Evolutionary conservation across 2,329 filamentous ascomycete species (phyloP).

Genomic region (Neophaeococcomyces mojaviensis): DNA sequence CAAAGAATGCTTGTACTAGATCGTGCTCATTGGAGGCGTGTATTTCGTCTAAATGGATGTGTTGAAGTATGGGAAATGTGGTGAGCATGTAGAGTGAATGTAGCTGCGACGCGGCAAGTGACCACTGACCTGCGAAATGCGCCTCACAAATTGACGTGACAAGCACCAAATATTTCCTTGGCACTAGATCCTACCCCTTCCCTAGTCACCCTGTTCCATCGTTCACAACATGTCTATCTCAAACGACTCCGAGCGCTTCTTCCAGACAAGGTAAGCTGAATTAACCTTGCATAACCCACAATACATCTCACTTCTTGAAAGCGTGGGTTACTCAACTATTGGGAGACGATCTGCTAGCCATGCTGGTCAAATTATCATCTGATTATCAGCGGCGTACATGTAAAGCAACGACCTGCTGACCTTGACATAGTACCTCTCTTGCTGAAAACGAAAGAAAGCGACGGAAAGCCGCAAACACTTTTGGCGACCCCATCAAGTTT

Average conservation of each 20-base stretch:
- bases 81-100: neutral
- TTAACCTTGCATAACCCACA: neutral
- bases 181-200: neutral
- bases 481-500: slow-evolving; percentile 72
- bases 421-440: slow-evolving; percentile 37
- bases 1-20: slow-evolving; percentile 21
- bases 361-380: slow-evolving; percentile 3
- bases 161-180: slow-evolving; percentile 2
- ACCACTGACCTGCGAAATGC: neutral
- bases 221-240: slow-evolving; percentile 53
- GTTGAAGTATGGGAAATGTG: neutral
- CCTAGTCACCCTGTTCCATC: slow-evolving; percentile 1
- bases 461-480: slow-evolving; percentile 68
- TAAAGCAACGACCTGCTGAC: slow-evolving; percentile 24
- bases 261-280: slow-evolving; percentile 72
- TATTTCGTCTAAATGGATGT: neutral
- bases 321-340: too few species aligned
- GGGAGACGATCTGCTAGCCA: too few species aligned
- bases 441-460: slow-evolving; percentile 55
- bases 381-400: slow-evolving; percentile 15
- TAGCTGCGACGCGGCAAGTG: neutral
- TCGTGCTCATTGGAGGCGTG: neutral
- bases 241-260: slow-evolving; percentile 72
- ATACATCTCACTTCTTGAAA: too few species aligned
- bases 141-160: slow-evolving; percentile 1